Evolutionary conservation across 805 yeast genomes (phyloP).

Genomic region (Teunomyces stri): DNA sequence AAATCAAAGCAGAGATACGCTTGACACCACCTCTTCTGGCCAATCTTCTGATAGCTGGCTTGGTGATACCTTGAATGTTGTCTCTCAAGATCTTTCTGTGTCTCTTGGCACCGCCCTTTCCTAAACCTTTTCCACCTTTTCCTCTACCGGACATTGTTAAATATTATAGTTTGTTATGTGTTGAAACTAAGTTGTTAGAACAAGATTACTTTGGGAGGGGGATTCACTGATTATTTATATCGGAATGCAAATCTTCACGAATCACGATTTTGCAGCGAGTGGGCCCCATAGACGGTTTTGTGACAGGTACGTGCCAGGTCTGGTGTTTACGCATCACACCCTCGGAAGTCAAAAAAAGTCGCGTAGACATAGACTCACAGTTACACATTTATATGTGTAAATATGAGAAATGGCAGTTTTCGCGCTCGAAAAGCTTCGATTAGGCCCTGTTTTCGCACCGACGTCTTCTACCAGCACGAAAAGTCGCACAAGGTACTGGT

Average conservation of each 20-base stretch:
- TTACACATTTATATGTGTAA: constrained; percentile 10
- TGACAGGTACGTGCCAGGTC: neutral
- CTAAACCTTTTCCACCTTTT: constrained; percentile 99
- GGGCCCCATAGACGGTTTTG: neutral
- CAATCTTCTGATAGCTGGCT: constrained; percentile 99
- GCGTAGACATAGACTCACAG: constrained; percentile 15
- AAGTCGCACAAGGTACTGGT: constrained; percentile 1
- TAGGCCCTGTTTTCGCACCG: neutral
- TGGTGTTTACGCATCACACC: constrained; percentile 1
- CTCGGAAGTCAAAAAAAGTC: constrained; percentile 18
- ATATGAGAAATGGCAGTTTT: neutral
- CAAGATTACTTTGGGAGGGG: neutral
- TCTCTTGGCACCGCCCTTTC: constrained; percentile 99
- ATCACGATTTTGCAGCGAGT: neutral
- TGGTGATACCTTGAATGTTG: constrained; percentile 99
- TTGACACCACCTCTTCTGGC: constrained; percentile 99
- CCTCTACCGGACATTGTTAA: constrained; percentile 93
- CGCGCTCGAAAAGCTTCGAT: constrained; percentile 1
- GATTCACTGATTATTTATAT: constrained; percentile 7
- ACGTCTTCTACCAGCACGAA: constrained; percentile 5
- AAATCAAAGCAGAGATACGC: constrained; percentile 98
- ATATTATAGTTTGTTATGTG: constrained; percentile 5
- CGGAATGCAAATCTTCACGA: no score
- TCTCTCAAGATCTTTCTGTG: constrained; percentile 99
- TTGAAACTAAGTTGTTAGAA: constrained; percentile 10